A percentile compares a stretch with the other conserved stretches of the same genome.
phyloP scores from a whole-genome alignment of 75 land plant species.

The Selaginella moellendorffii region DNA sequence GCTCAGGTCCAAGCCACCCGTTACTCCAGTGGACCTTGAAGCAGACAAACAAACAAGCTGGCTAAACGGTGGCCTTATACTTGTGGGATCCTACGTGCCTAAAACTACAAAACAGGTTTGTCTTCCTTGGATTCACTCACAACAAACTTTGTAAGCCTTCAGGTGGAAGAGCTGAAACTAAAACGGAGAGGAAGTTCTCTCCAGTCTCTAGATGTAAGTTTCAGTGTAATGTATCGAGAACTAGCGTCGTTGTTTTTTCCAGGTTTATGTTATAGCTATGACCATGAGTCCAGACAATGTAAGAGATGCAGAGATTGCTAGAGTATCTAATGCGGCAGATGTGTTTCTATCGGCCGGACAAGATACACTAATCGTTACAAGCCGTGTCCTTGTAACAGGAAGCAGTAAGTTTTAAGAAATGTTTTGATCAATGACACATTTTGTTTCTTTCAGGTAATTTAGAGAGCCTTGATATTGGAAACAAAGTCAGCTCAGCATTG shows the following conservation, averaged over 20 bases:
- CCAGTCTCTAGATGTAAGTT: slow-evolving; percentile 52
- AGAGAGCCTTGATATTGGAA: slow-evolving; percentile 85
- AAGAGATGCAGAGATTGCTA: slow-evolving; percentile 55
- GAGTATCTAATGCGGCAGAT: slow-evolving; percentile 46
- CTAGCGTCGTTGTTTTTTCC: not conserved
- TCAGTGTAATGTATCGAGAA: too few relatives aligned
- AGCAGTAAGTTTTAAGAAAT: slow-evolving; percentile 53
- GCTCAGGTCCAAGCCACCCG: slow-evolving; percentile 46
- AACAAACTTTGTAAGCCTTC: not conserved
- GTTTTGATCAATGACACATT: not conserved
- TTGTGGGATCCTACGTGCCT: slow-evolving; percentile 98
- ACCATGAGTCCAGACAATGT: slow-evolving; percentile 53
- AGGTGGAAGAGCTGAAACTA: slow-evolving; percentile 78
- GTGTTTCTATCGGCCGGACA: slow-evolving; percentile 39
- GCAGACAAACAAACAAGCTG: slow-evolving; percentile 21
- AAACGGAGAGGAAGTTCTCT: slow-evolving; percentile 36
- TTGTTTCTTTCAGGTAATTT: slow-evolving; percentile 27
- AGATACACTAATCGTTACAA: slow-evolving; percentile 86
- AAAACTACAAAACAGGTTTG: slow-evolving; percentile 91
- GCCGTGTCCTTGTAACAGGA: slow-evolving; percentile 84
- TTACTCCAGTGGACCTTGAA: slow-evolving; percentile 62
- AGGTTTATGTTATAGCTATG: slow-evolving; percentile 63
- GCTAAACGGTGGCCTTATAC: slow-evolving; percentile 62
- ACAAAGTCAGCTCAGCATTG: slow-evolving; percentile 85
- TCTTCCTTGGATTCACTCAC: not conserved